Evolutionary conservation across 208 protist genomes (phyloP), one percentile per base, ranked within the genome.

Genomic region (Leishmania arabica): DNA sequence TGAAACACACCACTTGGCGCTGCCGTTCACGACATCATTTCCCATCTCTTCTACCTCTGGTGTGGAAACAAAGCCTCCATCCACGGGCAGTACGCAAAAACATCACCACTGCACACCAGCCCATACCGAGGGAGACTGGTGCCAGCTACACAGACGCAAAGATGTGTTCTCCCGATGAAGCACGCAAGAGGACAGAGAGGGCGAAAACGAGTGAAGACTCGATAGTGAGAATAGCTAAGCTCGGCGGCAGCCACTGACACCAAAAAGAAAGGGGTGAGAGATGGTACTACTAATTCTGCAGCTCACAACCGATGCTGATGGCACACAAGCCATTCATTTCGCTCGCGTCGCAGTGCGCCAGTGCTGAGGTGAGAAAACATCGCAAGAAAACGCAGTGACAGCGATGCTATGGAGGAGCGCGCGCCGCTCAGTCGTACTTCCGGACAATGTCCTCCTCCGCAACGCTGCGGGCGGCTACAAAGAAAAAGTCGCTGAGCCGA

Each of bases 401-500:
- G 6, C 2, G 42, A 9, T 73, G 66, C 19, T 37, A 42, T 49
- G 34, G 40, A 71, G 66, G 40, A 51, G 24, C 45, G 17, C 1
- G 69, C 40, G 9, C 21, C 15, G 45, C 37, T 83, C 72, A 88
- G 75, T 84, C 75, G 64, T 88, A 90, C 69, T 80, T 83, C 31
- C 87, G 84, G 53, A 88, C 84, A 54, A 88, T 86, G 62, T 90
- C 86, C 66, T 88, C 86, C 78, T 86, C 80, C 7, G 91, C 85
- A 13, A 91, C 87, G 77, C 69, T 86, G 49, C 92, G 86, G 42
- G 91, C 90, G 15, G 84, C 84, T 17, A 93, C 85, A 65, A 96
- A 97, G 40, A 96, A 78, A 77, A 90, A 96, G 65, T 97, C 92
- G 80, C 80, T 89, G 19, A 96, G 84, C 45, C 93, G 85, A 77